Base-by-base conservation (phyloP, 2,329 filamentous ascomycete species). In the Aquanectria penicillioides region DNA sequence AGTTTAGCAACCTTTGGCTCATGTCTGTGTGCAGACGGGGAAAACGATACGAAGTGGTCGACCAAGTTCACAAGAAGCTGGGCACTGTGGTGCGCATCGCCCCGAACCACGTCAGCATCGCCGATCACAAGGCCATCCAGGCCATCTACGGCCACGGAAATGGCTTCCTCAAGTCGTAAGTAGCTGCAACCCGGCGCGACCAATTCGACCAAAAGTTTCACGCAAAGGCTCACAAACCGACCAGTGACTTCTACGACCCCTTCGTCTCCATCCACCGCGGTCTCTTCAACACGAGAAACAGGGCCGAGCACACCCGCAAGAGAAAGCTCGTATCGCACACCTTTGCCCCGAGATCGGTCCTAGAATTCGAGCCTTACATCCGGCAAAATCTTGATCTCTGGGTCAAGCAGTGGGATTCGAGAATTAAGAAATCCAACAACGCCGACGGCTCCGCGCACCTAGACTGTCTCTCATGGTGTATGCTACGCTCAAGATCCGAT, bases 321-420 rank as follows among this genome's bases (percentile, higher is more conserved):
- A 86, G 93, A 71, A 97, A 97, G 84, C 89, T 92, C 1, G 86
- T 97, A 34, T 88, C 91, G 2, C 92, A 97, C 75, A 96, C 92
- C n/a, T 97, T 97, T 78, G 91, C 89, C 18, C 84, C 89, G 58
- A 96, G 94, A 78, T 91, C 87, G 10, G 84, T 97, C 43, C 82
- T 85, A 48, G 89, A 97, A 73, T 96, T 97, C 72, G 93, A 97
- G 80, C 91, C 93, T 47, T 97, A 94, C 75, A 94, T 97, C 67
- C 89, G 91, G 71, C 80, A 84, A 66, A 97, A 96, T 73, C 83
- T 97, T 6, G 86, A 90, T 61, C 78, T 88, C n/a, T 91, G 97
- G 56, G 86, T 90, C 20, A 79, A 80, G 63, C 87, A 93, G 72
- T 93, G 92, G 87, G 90, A 92, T 71, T 78, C 78, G 17, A 75